These are phyloP conservation scores for Melampsora americana DNA, from an alignment of 1,284 basidiomycete genomes.

Conservation along the genomic window DNA sequence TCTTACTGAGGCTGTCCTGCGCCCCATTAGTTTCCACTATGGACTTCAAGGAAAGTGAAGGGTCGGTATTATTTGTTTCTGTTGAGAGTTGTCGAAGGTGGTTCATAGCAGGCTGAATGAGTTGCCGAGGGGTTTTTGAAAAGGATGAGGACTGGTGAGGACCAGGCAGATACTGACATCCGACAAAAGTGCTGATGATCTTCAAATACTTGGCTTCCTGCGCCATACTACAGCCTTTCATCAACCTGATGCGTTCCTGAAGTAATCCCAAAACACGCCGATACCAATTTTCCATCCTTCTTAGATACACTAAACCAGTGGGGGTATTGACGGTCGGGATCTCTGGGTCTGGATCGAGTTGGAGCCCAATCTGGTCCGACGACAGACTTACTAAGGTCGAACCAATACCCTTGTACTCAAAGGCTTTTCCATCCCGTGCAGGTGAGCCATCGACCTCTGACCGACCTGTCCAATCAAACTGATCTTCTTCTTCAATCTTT, in stretches of 20 bases:
- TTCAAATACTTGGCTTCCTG: constrained; percentile 48
- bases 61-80: no score
- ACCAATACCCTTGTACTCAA: constrained; percentile 67
- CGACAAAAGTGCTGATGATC: constrained; percentile 47
- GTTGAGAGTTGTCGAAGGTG: no score
- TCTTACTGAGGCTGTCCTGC: constrained; percentile 3
- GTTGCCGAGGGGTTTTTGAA: no score
- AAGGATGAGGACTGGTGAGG: no score
- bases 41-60: no score
- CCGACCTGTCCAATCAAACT: constrained; percentile 84
- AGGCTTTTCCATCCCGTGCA: constrained; percentile 61
- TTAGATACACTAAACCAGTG: constrained; percentile 63
- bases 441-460: constrained; percentile 63
- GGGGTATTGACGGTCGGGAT: constrained; percentile 54
- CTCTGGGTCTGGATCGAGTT: constrained; percentile 58
- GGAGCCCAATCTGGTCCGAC: constrained; percentile 47
- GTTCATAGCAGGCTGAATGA: no score
- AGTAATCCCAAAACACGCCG: constrained; percentile 70
- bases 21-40: neutral
- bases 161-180: constrained; percentile 36
- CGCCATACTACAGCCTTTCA: constrained; percentile 48
- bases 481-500: constrained; percentile 70
- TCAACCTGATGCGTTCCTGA: constrained; percentile 46
- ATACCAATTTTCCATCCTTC: constrained; percentile 77
- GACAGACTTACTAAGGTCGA: constrained; percentile 53